Conservation (phyloP, 2,329 filamentous ascomycete species). For the Curvularia sp. region DNA sequence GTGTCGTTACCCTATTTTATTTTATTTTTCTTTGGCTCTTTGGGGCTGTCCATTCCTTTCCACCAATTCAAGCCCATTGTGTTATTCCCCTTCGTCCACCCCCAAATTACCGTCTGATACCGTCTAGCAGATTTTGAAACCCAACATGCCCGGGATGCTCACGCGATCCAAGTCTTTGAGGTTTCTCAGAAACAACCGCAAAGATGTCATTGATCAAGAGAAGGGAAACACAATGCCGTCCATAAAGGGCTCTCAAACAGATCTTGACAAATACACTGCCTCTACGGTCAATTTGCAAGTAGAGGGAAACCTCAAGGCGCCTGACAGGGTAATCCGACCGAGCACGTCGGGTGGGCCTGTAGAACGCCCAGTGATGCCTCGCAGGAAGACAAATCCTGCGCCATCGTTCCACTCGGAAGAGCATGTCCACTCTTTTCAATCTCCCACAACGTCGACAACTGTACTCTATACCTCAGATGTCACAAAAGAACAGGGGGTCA, state of each 20-base stretch:
- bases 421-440: conserved; percentile 37
- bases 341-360: conserved; percentile 46
- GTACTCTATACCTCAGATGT: conserved; percentile 43
- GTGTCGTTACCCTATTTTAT: conserved; percentile 30
- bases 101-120: conserved; percentile 39
- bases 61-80: conserved; percentile 19
- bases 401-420: conserved; percentile 35
- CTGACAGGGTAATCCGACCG: conserved; percentile 44
- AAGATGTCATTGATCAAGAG: conserved; percentile 41
- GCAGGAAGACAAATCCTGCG: conserved; percentile 46
- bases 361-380: conserved; percentile 46
- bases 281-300: conserved; percentile 37
- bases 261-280: conserved; percentile 45
- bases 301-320: conserved; percentile 37
- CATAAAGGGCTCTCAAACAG: conserved; percentile 31
- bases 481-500: conserved; percentile 41
- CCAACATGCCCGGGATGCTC: conserved; percentile 47
- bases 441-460: conserved; percentile 40
- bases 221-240: conserved; percentile 35
- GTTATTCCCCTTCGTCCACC: conserved; percentile 33
- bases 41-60: conserved; percentile 53
- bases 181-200: conserved; percentile 45
- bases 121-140: conserved; percentile 48
- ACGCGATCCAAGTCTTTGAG: conserved; percentile 50
- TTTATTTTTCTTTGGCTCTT: conserved; percentile 40